Percentiles rank a stretch among this genome's conserved stretches.
Evolutionary conservation across 352 stramenopile genomes (phyloP).

Genomic region (Pythium scleroteichum): DNA sequence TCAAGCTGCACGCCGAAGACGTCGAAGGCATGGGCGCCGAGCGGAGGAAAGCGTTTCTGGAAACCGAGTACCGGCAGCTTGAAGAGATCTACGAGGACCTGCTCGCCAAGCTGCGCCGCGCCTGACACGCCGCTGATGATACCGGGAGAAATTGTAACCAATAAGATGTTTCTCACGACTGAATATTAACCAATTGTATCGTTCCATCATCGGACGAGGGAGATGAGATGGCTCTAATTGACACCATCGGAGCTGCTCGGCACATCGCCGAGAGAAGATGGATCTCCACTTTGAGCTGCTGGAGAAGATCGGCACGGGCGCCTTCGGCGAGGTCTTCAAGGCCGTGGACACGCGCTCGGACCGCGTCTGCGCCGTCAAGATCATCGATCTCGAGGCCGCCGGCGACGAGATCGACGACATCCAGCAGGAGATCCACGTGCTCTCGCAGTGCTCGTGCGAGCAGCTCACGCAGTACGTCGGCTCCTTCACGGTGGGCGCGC

Average conservation of each 20-base stretch:
- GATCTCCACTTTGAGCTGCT: conserved; percentile 70
- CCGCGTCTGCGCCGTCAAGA: conserved; percentile 80
- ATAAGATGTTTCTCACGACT: conserved; percentile 7
- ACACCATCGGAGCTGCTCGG: not conserved
- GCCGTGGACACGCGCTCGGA: conserved; percentile 66
- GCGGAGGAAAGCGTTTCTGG: conserved; percentile 78
- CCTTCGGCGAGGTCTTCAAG: conserved; percentile 84
- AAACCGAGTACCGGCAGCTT: conserved; percentile 56
- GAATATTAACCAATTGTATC: conserved; percentile 9
- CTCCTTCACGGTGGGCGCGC: conserved; percentile 82
- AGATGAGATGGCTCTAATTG: conserved; percentile 2
- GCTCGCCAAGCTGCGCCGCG: conserved; percentile 25
- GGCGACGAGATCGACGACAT: conserved; percentile 87
- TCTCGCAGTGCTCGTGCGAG: conserved; percentile 87
- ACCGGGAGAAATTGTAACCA: conserved; percentile 14
- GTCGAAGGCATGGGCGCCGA: conserved; percentile 73
- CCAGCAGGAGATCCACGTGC: conserved; percentile 89
- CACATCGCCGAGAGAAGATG: conserved; percentile 38
- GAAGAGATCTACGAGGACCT: conserved; percentile 56
- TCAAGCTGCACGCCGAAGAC: conserved; percentile 65
- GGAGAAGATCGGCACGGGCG: conserved; percentile 79
- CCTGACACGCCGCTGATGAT: not conserved
- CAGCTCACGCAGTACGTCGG: conserved; percentile 90
- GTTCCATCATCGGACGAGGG: not conserved
- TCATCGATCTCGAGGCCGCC: conserved; percentile 84